Evolutionary conservation across 1,284 basidiomycete species (phyloP).

Genomic region (Cutaneotrichosporon spelunceum): DNA sequence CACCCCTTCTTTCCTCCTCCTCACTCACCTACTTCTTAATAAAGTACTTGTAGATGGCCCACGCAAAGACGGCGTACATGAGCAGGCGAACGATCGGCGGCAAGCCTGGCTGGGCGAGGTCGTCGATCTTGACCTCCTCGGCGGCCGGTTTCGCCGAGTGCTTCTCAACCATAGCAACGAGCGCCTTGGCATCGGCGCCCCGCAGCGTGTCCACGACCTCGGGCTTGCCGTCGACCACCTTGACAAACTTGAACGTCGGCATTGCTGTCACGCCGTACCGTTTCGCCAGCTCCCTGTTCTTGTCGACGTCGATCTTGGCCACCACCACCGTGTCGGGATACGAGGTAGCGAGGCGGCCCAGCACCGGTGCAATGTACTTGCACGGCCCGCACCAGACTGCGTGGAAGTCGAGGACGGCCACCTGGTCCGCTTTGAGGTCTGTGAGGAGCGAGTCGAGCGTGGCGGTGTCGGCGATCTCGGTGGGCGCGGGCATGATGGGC

Average conservation of each 20-base stretch:
- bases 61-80: not conserved
- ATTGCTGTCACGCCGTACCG: conserved; percentile 52
- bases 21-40: conserved; percentile 1
- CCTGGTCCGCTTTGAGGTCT: conserved; percentile 33
- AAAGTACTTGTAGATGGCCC: not conserved
- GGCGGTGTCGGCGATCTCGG: conserved; percentile 17
- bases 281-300: conserved; percentile 46
- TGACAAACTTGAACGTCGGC: conserved; percentile 56
- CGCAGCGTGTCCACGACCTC: conserved; percentile 47
- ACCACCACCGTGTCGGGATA: conserved; percentile 20
- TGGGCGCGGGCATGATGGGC: conserved; percentile 2
- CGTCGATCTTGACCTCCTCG: conserved; percentile 11
- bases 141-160: not conserved
- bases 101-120: not conserved
- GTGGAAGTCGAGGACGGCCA: conserved; percentile 46
- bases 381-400: conserved; percentile 49
- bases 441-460: conserved; percentile 44
- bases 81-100: not conserved
- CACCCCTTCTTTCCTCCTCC: not conserved
- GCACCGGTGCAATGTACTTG: conserved; percentile 50
- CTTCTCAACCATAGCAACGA: conserved; percentile 16
- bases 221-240: conserved; percentile 36
- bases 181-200: conserved; percentile 47
- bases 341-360: conserved; percentile 39
- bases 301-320: conserved; percentile 54